A percentile compares a stretch with the other conserved stretches of the same genome.
These are phyloP conservation scores for Aspergillus texensis DNA, from an alignment of 2,329 filamentous ascomycete genomes.

Conservation along the genomic window DNA sequence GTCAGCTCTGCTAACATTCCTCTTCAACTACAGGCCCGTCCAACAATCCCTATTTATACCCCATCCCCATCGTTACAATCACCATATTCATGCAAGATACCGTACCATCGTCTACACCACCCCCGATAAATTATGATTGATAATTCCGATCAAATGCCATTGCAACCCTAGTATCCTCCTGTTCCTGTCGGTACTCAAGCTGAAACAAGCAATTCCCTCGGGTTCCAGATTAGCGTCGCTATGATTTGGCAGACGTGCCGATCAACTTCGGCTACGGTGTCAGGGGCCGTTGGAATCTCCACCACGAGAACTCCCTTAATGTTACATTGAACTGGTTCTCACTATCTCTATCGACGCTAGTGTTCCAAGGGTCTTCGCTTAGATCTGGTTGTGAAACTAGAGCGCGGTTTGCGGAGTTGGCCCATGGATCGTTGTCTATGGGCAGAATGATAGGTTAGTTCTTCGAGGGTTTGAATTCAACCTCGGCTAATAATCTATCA, in stretches of 20 bases:
- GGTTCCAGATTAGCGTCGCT: neutral
- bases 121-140: neutral
- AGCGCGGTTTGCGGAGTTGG: neutral
- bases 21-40: neutral
- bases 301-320: neutral
- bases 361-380: neutral
- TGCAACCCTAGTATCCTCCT: neutral
- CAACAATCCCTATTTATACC: neutral
- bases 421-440: neutral
- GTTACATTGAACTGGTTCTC: neutral
- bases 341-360: neutral
- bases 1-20: neutral
- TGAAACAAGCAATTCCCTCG: neutral
- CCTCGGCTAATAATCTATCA: no score
- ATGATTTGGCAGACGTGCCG: neutral
- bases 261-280: neutral
- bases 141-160: neutral
- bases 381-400: neutral
- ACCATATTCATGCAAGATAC: neutral
- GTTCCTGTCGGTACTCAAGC: neutral
- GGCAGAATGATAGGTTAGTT: neutral
- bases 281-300: neutral
- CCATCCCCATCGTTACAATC: neutral
- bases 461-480: no score
- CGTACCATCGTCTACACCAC: neutral